Evolutionary conservation across 495 filamentous ascomycete genomes (phyloP).

Genomic region (Sporormia fimetaria): DNA sequence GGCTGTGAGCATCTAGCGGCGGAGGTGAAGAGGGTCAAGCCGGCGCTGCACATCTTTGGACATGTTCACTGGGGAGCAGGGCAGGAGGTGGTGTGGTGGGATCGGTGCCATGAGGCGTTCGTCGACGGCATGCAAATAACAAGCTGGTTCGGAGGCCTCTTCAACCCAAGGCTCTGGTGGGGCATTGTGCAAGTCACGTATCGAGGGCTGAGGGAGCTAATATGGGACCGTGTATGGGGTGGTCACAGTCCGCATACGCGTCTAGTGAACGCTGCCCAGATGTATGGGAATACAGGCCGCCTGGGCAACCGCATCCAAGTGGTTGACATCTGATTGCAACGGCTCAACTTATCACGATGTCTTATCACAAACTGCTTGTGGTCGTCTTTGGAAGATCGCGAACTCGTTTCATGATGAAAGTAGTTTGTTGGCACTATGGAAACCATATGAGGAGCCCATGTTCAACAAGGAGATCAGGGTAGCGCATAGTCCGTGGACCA

Average conservation of each 20-base stretch:
- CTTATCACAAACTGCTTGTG: conserved; percentile 4
- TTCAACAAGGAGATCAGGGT: conserved; percentile 51
- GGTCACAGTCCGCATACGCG: conserved; percentile 46
- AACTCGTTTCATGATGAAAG: conserved; percentile 12
- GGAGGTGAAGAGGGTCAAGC: conserved; percentile 69
- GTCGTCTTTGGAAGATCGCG: too few relatives aligned
- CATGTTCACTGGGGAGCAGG: conserved; percentile 66
- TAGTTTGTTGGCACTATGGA: conserved; percentile 18
- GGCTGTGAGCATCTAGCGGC: conserved; percentile 66
- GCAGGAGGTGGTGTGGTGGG: conserved; percentile 60
- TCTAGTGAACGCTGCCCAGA: conserved; percentile 70
- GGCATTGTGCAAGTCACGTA: conserved; percentile 49
- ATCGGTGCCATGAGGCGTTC: conserved; percentile 60
- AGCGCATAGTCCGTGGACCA: too few relatives aligned
- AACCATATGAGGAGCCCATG: conserved; percentile 5
- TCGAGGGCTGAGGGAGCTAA: conserved; percentile 50
- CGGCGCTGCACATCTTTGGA: conserved; percentile 76
- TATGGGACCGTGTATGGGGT: conserved; percentile 63
- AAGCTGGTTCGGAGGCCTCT: conserved; percentile 40
- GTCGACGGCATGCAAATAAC: conserved; percentile 48
- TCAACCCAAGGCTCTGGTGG: conserved; percentile 47
- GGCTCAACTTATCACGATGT: background rate
- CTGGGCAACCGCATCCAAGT: conserved; percentile 54
- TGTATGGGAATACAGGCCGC: conserved; percentile 53
- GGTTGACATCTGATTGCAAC: conserved; percentile 34